These are phyloP conservation scores for Penicillium silybi DNA, from an alignment of 495 filamentous ascomycete species.

Conservation along the genomic window DNA sequence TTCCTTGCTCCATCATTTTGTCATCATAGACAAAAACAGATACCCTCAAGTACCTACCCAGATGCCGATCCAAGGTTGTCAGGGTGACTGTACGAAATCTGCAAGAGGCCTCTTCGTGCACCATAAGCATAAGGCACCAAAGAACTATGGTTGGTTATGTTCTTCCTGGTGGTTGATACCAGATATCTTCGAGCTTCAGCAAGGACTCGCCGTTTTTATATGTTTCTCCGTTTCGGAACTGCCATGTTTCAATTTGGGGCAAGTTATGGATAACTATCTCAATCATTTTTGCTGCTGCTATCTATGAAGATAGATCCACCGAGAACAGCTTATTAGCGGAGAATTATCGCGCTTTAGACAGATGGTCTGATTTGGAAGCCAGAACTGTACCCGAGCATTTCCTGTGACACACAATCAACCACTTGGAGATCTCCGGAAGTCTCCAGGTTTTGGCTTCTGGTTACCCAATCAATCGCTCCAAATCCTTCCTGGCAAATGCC, in stretches of 20 bases:
- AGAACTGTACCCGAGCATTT: neutral
- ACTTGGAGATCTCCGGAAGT: conserved; percentile 15
- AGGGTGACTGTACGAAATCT: too few species aligned
- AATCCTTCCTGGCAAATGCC: neutral
- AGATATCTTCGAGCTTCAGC: neutral
- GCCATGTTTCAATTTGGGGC: neutral
- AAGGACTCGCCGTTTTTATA: neutral
- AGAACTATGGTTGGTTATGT: neutral
- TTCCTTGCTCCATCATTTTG: too few species aligned
- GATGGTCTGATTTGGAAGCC: conserved; percentile 6
- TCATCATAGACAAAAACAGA: too few species aligned
- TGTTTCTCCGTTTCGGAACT: neutral
- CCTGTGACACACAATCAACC: conserved; percentile 14
- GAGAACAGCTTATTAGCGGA: neutral
- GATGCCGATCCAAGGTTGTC: too few species aligned
- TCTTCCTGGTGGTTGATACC: neutral
- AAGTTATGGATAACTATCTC: neutral
- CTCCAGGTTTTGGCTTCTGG: neutral
- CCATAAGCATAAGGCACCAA: neutral
- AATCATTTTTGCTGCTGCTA: neutral
- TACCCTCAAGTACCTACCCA: neutral
- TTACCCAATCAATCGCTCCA: neutral
- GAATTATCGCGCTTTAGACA: neutral
- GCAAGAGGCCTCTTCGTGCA: neutral
- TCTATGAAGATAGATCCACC: neutral